Conservation (phyloP, 2,329 filamentous ascomycete species). For the Aotearoamyces nothofagi region DNA sequence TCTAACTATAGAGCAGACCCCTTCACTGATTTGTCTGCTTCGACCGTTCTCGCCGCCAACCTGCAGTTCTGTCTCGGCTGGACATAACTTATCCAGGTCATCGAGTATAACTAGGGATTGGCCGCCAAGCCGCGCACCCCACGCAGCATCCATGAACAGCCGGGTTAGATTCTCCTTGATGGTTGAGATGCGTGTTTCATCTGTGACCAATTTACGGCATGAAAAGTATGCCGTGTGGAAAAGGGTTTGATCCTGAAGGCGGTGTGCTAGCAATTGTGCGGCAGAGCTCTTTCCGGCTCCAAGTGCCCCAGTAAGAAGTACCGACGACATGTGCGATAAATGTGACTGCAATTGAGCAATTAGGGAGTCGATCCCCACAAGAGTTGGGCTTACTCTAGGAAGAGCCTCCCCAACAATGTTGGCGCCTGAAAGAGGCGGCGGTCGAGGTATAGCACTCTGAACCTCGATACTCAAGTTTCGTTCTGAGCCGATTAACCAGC, state of each 20-base stretch:
- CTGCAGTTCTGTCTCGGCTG: slow-evolving; percentile 85
- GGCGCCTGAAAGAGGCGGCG: slow-evolving; percentile 34
- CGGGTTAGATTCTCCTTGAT: slow-evolving; percentile 81
- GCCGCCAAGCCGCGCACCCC: slow-evolving; percentile 79
- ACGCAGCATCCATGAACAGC: slow-evolving; percentile 77
- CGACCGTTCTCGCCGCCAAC: slow-evolving; percentile 87
- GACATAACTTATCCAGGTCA: slow-evolving; percentile 85
- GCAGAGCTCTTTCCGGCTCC: slow-evolving; percentile 83
- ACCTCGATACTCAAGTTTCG: slow-evolving; percentile 60
- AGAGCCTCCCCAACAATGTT: slow-evolving; percentile 38
- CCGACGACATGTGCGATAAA: slow-evolving; percentile 73
- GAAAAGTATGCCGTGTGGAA: slow-evolving; percentile 79
- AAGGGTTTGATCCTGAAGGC: slow-evolving; percentile 54
- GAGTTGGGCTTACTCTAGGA: slow-evolving; percentile 31
- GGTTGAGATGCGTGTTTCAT: slow-evolving; percentile 76
- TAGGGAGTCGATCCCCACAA: slow-evolving; percentile 76
- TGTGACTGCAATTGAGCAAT: slow-evolving; percentile 60
- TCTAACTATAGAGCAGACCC: slow-evolving; percentile 65
- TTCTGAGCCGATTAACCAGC: slow-evolving; percentile 70
- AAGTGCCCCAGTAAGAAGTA: slow-evolving; percentile 75
- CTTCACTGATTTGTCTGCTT: slow-evolving; percentile 83
- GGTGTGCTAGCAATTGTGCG: slow-evolving; percentile 59
- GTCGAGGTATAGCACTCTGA: slow-evolving; percentile 55
- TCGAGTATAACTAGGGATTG: slow-evolving; percentile 76
- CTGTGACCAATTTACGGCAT: slow-evolving; percentile 74